These are phyloP conservation scores for Naganishia albida DNA, from an alignment of 1,284 basidiomycete species.

Conservation along the genomic window DNA sequence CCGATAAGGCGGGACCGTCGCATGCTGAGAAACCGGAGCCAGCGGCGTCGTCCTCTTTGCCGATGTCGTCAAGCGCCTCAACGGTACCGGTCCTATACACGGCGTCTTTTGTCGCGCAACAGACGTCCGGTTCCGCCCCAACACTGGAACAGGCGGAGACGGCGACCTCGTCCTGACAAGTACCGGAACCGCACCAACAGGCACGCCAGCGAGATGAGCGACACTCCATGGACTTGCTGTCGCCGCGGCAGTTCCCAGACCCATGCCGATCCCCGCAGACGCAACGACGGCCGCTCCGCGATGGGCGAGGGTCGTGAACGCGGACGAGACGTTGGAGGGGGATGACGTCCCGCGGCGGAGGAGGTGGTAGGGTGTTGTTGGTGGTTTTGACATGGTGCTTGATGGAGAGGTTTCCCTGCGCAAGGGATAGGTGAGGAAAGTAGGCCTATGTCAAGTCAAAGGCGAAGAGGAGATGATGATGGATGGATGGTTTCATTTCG, in stretches of 20 bases:
- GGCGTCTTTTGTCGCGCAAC: neutral
- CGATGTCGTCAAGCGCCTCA: conserved; percentile 1
- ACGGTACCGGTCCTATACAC: neutral
- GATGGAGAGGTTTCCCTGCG: neutral
- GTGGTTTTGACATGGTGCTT: conserved; percentile 11
- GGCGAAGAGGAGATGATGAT: neutral
- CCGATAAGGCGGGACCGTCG: neutral
- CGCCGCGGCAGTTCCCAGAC: neutral
- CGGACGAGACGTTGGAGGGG: conserved; percentile 11
- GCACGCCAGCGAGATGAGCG: neutral
- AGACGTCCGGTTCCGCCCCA: neutral
- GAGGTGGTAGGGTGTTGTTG: conserved; percentile 11
- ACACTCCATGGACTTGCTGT: neutral
- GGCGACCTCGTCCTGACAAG: neutral
- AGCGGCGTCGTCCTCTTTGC: neutral
- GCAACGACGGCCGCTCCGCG: conserved; percentile 11
- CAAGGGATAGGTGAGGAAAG: neutral
- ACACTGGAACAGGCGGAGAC: neutral
- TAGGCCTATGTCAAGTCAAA: neutral
- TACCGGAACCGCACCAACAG: neutral
- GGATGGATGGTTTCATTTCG: neutral
- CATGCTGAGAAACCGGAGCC: neutral
- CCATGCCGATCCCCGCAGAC: conserved; percentile 15
- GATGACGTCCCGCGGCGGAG: conserved; percentile 8
- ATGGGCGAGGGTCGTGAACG: conserved; percentile 1